Evolutionary conservation across 2,329 filamentous ascomycete species (phyloP), one percentile per base, ranked within the genome.

Genomic region (Cladorrhinum sp.): DNA sequence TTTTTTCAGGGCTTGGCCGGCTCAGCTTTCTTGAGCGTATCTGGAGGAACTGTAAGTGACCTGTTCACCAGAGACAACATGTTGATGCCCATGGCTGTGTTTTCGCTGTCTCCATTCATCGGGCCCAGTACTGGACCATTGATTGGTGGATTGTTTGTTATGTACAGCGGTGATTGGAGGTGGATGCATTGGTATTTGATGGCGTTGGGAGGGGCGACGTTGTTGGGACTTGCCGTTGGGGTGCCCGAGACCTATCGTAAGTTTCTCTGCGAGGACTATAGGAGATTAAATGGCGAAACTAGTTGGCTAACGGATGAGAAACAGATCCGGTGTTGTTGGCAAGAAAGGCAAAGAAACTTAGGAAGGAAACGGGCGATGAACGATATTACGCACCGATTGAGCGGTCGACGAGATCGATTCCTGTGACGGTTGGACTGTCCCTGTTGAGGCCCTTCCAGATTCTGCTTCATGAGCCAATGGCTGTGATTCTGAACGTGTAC

Each of bases 181-280:
- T 95, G 90, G 90, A 90, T 88, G 0, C 93, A 95, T 74, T 96
- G 93, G 71, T 81, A 92, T 3, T 78, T 96, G 61, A 76, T 96
- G 55, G 96, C 96, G 55, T 96, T 91, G 92, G 81, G 86, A 1
- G 84, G 80, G n/a, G 74, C 79, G 7, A 75, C 92, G 68, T 79
- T 91, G 54, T 71, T 81, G 10, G 76, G 85, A 61, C 87, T 96
- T 56, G 71, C 87, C 32, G 71, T 91, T 32, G 79, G 92, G 49
- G 91, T 96, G 2, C 93, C 92, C 4, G 92, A 97, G 77, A 97
- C 92, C 1, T 96, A 95, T 72, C 90, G 81, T 83, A 67, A 69
- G 79, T 76, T 2, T 24, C n/a, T n/a, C n/a, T n/a, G n/a, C n/a
- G n/a, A n/a, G 57, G 51, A 18, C 51, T 41, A 13, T 8, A 29